Base-by-base conservation (phyloP, 108 stramenopile species). In the Stephanodiscus minutulus region DNA sequence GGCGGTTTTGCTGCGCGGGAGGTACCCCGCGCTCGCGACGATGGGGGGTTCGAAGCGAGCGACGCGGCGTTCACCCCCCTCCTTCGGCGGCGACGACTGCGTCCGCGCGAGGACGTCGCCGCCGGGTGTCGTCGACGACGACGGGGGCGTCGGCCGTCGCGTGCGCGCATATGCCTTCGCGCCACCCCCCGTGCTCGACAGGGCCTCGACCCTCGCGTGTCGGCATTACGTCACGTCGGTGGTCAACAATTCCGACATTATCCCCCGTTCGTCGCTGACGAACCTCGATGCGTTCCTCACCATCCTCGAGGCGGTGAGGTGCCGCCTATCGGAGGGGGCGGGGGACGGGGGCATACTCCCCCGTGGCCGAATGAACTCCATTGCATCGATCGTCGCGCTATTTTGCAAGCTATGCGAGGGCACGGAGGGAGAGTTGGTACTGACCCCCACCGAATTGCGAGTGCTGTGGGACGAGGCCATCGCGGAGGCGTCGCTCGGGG, bases 101-200 rank as follows among this genome's bases (percentile, higher is more conserved):
- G 61, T 5, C 41, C 37, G 15, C 18, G 43, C 39, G 10, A 1
- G 43, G 25, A 17, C 25, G 28, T 17, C 15, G 17, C n/a, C n/a
- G n/a, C n/a, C n/a, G n/a, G n/a, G n/a, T n/a, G n/a, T n/a, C n/a
- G n/a, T n/a, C n/a, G n/a, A n/a, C n/a, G n/a, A n/a, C n/a, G n/a
- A n/a, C n/a, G n/a, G n/a, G n/a, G n/a, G n/a, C n/a, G 17, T 20
- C 31, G n/a, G 11, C 21, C 20, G 12, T 2, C 59, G 73, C 50
- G 73, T 86, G 25, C 86, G 83, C 10, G 90, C 85, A 3, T 88
- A 87, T 62, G 85, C 88, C 11, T 91, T 87, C 77, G 90, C 83
- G 27, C 77, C 90, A 9, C 90, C 90, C 8, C 90, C 90, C 6
- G 81, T 87, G 1, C 43, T 91, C 37, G 90, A 91, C 70, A 60